A percentile compares a stretch with the other conserved stretches of the same genome.
These are phyloP conservation scores for Coccomyxa sp. DNA, from an alignment of 139 green algal genomes.

Conservation along the genomic window DNA sequence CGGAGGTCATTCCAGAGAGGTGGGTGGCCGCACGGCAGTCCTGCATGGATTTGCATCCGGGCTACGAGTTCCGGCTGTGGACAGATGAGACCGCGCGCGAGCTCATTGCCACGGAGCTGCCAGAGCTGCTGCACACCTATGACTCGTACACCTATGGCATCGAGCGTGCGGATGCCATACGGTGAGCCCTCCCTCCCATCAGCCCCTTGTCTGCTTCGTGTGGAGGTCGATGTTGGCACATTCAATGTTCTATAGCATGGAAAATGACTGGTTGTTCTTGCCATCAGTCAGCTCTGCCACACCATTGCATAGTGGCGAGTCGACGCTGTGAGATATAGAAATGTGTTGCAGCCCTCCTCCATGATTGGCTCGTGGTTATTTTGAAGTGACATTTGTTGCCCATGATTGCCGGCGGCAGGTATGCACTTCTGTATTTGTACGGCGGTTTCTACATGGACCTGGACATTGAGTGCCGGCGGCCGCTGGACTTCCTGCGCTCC, in stretches of 20 bases:
- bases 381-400: background rate
- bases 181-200: slow-evolving; percentile 28
- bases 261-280: too few relatives aligned
- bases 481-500: slow-evolving; percentile 36
- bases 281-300: too few relatives aligned
- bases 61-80: slow-evolving; percentile 48
- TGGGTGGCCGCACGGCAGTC: slow-evolving; percentile 40
- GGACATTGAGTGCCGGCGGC: slow-evolving; percentile 38
- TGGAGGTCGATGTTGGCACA: too few relatives aligned
- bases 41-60: slow-evolving; percentile 40
- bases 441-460: slow-evolving; percentile 57
- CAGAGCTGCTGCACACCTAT: slow-evolving; percentile 41
- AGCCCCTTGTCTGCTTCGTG: too few relatives aligned
- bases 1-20: slow-evolving; percentile 27
- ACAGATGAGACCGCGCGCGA: slow-evolving; percentile 36
- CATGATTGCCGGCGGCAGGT: slow-evolving; percentile 1
- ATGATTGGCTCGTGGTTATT: too few relatives aligned
- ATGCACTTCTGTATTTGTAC: slow-evolving; percentile 41
- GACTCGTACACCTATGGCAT: slow-evolving; percentile 43
- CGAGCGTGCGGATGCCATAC: slow-evolving; percentile 45
- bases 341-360: too few relatives aligned
- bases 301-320: too few relatives aligned
- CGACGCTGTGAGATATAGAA: too few relatives aligned
- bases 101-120: slow-evolving; percentile 40
- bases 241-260: too few relatives aligned